Evolutionary conservation across 495 filamentous ascomycete species (phyloP).

Genomic region (Penicillium mononematosum): DNA sequence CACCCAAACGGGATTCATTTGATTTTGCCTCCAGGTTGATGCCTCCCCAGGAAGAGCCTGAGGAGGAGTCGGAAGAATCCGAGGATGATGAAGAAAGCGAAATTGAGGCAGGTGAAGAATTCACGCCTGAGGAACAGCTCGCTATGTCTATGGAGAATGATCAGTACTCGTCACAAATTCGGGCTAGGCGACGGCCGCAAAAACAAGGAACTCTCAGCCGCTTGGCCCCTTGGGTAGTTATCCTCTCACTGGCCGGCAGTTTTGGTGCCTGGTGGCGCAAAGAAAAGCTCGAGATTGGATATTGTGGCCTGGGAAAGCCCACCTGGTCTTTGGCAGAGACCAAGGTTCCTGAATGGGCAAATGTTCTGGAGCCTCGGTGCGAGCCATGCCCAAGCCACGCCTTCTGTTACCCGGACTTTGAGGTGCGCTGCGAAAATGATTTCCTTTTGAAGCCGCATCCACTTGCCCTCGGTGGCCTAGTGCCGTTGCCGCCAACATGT

Average conservation of each 20-base stretch:
- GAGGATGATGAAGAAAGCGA: constrained; percentile 44
- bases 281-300: constrained; percentile 92
- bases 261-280: constrained; percentile 84
- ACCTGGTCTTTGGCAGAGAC: constrained; percentile 53
- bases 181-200: constrained; percentile 37
- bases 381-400: constrained; percentile 92
- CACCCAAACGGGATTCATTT: constrained; percentile 45
- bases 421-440: constrained; percentile 77
- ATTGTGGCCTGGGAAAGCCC: constrained; percentile 80
- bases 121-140: constrained; percentile 84
- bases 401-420: constrained; percentile 75
- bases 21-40: constrained; percentile 40
- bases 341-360: constrained; percentile 64
- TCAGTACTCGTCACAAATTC: constrained; percentile 21
- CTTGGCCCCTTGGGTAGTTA: constrained; percentile 63
- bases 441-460: constrained; percentile 86
- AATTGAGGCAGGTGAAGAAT: constrained; percentile 77
- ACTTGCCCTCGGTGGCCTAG: constrained; percentile 71
- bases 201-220: constrained; percentile 38
- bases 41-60: constrained; percentile 30
- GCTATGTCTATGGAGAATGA: constrained; percentile 71
- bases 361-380: constrained; percentile 72
- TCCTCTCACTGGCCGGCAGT: constrained; percentile 63
- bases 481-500: constrained; percentile 89
- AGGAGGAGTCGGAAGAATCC: constrained; percentile 37